Conservation (phyloP, 441 rosid species). For the Pelargonium fulgidum region DNA sequence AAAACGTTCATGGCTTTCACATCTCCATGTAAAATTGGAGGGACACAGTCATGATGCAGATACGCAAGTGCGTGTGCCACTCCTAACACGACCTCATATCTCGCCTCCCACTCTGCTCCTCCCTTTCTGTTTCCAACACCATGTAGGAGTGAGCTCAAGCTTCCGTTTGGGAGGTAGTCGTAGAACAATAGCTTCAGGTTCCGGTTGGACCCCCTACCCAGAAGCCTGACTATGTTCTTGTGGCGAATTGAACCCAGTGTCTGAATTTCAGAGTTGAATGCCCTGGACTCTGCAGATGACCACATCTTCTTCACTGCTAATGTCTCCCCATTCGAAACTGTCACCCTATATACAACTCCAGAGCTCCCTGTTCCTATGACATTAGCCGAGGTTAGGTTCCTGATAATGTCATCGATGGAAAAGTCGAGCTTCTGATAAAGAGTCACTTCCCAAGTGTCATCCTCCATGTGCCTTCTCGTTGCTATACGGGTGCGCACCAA, state of each 20-base stretch:
- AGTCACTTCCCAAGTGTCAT: constrained; percentile 63
- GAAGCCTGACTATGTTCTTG: constrained; percentile 67
- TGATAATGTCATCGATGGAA: constrained; percentile 56
- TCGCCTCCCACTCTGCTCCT: constrained; percentile 78
- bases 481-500: constrained; percentile 38
- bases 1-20: constrained; percentile 90
- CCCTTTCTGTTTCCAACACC: constrained; percentile 52
- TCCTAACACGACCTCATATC: constrained; percentile 63
- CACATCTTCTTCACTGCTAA: constrained; percentile 93
- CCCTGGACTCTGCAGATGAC: constrained; percentile 76
- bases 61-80: constrained; percentile 85
- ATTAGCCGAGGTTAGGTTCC: constrained; percentile 55
- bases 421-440: constrained; percentile 79
- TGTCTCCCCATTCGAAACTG: constrained; percentile 56
- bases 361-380: constrained; percentile 97
- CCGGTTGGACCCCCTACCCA: constrained; percentile 74
- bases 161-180: constrained; percentile 85
- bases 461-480: constrained; percentile 30
- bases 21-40: constrained; percentile 85
- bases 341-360: constrained; percentile 78
- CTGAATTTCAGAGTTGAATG: constrained; percentile 73
- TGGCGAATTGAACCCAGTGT: constrained; percentile 83
- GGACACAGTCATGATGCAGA: constrained; percentile 80
- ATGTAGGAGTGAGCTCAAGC: constrained; percentile 81
- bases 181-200: constrained; percentile 76